These are phyloP conservation scores for Durusdinium trenchii DNA, from an alignment of 73 alveolate species.

Conservation along the genomic window DNA sequence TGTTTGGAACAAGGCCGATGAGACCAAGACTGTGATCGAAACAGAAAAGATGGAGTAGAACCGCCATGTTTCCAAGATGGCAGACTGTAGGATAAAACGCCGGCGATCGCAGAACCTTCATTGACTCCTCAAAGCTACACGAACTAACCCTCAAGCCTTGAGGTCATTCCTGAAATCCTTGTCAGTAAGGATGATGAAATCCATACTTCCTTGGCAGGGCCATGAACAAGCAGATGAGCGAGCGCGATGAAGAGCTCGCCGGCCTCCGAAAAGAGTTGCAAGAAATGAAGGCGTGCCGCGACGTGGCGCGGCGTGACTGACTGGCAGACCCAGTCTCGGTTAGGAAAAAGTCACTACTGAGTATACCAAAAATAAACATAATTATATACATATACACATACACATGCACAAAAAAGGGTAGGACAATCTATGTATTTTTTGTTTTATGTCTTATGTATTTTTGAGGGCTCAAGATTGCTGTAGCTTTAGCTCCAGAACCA, in stretches of 20 bases:
- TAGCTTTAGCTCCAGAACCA: no score
- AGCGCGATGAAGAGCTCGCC: slow-evolving; percentile 59
- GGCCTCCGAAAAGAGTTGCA: slow-evolving; percentile 57
- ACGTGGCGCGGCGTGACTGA: no score
- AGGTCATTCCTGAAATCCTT: neutral
- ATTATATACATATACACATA: neutral
- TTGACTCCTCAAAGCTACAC: neutral
- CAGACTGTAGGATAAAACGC: neutral
- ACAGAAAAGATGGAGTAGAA: slow-evolving; percentile 77
- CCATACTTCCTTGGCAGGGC: slow-evolving; percentile 26
- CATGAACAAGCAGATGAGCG: slow-evolving; percentile 68
- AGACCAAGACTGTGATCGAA: slow-evolving; percentile 71
- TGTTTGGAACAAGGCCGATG: slow-evolving; percentile 19
- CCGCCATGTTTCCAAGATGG: neutral
- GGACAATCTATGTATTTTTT: no score
- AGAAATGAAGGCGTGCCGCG: slow-evolving; percentile 32
- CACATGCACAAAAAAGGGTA: neutral
- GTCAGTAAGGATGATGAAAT: neutral
- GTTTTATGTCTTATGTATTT: no score
- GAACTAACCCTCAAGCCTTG: neutral
- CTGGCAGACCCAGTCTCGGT: no score
- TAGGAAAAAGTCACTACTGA: neutral
- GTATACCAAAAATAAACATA: neutral
- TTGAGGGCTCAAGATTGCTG: no score
- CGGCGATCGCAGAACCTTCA: neutral